Base-by-base conservation (phyloP, 129 eudicot species). In the Centella asiatica region DNA sequence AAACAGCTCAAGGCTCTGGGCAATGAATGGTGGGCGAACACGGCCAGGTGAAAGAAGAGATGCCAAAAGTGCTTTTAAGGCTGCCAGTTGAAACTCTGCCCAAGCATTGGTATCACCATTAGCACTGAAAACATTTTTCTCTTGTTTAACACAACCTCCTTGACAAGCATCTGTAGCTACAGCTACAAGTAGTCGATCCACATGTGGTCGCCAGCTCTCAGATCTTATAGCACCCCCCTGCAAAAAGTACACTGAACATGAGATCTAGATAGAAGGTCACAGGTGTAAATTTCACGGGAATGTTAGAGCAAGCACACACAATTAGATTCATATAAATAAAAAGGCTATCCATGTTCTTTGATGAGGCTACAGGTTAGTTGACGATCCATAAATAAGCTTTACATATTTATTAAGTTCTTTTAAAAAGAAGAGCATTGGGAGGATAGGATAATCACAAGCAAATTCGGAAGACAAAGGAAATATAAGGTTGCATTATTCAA, bases 161-260 rank as follows among this genome's bases (percentile, higher is more conserved):
- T 78, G 82, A 65, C 84, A 84, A 75, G 90, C 90, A 67, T 84
- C 59, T 66, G 78, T 69, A 44, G 90, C 88, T 44, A 84, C 76
- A 39, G 52, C 65, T 17, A 80, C 36, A 61, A 92, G 66, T 53
- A 84, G 83, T 40, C 57, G 54, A 78, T 92, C 96, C 25, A 92
- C 78, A 23, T 74, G 60, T 67, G 77, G 56, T 44, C 99, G 79
- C 96, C 99, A 87, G 34, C 73, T 74, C 52, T 82, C 84, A 71
- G 95, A 73, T 82, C 80, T 74, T 60, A 77, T 55, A 14, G 89
- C 77, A 66, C 96, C 94, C 50, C 94, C 96, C 99, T 92, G 74
- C 39, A 44, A 80, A 66, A 68, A 49, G 40, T 4, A 57, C 17
- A 4, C 19, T 57, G n/a, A 50, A 6, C 20, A 39, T 22, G 13